Evolutionary conservation across 768 basidiomycete species (phyloP).

Genomic region (Porphyrellus cyaneotinctus): DNA sequence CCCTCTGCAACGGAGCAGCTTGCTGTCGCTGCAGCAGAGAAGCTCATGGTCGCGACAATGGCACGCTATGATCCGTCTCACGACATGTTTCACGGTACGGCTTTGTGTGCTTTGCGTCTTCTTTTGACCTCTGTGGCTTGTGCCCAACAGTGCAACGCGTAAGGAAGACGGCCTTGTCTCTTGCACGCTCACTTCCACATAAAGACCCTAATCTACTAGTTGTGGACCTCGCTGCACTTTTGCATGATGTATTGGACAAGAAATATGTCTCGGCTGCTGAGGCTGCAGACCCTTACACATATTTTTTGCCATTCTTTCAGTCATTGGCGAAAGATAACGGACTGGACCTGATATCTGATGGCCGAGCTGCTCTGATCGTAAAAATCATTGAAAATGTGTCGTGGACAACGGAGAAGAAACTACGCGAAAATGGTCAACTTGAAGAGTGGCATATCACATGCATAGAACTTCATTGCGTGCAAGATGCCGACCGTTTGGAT

Average conservation of each 20-base stretch:
- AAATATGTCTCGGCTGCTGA: conserved; percentile 65
- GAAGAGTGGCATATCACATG: conserved; percentile 67
- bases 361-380: conserved; percentile 52
- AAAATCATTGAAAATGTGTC: conserved; percentile 75
- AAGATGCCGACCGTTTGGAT: conserved; percentile 76
- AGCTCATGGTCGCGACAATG: conserved; percentile 71
- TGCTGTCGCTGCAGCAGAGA: conserved; percentile 56
- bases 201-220: conserved; percentile 63
- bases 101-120: conserved; percentile 1
- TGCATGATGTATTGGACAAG: conserved; percentile 86
- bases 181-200: conserved; percentile 49
- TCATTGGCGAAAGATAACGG: conserved; percentile 39
- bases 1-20: conserved; percentile 50
- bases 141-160: conserved; percentile 70
- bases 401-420: conserved; percentile 78
- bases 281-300: conserved; percentile 58
- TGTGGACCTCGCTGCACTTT: conserved; percentile 81
- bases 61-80: conserved; percentile 77
- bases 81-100: conserved; percentile 71
- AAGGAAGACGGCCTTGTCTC: conserved; percentile 64
- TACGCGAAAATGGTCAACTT: conserved; percentile 52
- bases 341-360: conserved; percentile 56
- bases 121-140: conserved; percentile 1
- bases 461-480: conserved; percentile 75
- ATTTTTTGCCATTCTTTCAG: conserved; percentile 64